Evolutionary conservation across 768 basidiomycete species (phyloP).

Genomic region (Xerocomellus chrysenteron): DNA sequence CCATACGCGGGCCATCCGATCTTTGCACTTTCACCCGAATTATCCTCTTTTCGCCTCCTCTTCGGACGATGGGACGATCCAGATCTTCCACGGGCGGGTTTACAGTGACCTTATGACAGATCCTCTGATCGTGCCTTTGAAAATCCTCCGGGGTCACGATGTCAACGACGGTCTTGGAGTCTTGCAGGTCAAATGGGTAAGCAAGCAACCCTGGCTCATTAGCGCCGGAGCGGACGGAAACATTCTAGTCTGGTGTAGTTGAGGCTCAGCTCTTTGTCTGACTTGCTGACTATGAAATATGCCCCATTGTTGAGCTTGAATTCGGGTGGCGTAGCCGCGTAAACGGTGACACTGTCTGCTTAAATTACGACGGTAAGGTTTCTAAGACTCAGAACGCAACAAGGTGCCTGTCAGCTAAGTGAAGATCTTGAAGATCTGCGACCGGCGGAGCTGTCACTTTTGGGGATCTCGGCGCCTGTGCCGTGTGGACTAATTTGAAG

Average conservation of each 20-base stretch:
- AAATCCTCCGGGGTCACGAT: slow-evolving; percentile 91
- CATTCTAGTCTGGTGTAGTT: slow-evolving; percentile 87
- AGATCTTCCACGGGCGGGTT: slow-evolving; percentile 94
- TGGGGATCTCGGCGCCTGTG: not conserved
- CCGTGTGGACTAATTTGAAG: not conserved
- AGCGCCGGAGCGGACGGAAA: slow-evolving; percentile 92
- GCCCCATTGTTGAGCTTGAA: slow-evolving; percentile 25
- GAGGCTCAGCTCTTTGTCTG: slow-evolving; percentile 32
- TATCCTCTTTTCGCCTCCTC: slow-evolving; percentile 96
- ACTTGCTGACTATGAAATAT: slow-evolving; percentile 25
- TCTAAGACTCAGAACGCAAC: slow-evolving; percentile 1
- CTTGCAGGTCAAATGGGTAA: slow-evolving; percentile 86
- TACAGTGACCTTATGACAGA: slow-evolving; percentile 96
- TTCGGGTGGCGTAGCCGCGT: slow-evolving; percentile 18
- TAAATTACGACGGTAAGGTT: slow-evolving; percentile 6
- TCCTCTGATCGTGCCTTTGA: slow-evolving; percentile 95
- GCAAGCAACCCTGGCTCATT: slow-evolving; percentile 87
- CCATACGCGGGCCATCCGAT: slow-evolving; percentile 90
- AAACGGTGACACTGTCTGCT: slow-evolving; percentile 7
- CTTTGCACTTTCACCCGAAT: slow-evolving; percentile 88
- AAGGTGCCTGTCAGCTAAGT: slow-evolving; percentile 1
- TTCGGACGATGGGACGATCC: slow-evolving; percentile 95
- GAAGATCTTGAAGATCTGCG: not conserved
- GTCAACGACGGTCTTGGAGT: slow-evolving; percentile 88
- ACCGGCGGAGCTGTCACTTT: not conserved